Conservation (phyloP, 345 rosid genomes). For the Eucalyptus regnans region DNA sequence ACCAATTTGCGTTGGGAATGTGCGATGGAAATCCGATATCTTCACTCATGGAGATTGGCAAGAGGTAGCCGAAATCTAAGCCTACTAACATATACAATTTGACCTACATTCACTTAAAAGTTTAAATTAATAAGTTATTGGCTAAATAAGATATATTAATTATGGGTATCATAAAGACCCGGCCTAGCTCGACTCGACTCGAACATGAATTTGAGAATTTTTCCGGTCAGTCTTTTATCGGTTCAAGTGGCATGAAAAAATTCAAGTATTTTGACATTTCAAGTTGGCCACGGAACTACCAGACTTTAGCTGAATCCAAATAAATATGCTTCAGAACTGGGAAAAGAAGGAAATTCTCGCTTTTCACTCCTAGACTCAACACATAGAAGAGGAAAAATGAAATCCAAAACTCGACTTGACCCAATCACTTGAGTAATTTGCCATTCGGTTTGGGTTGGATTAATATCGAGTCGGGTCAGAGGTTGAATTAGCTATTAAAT, state of each 20-base stretch:
- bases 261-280: background rate
- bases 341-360: background rate
- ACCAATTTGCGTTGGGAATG: background rate
- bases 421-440: background rate
- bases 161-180: background rate
- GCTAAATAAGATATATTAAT: background rate
- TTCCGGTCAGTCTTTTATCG: fast-evolving
- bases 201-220: too few species aligned
- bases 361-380: background rate
- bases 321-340: background rate
- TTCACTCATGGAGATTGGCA: background rate
- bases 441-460: fast-evolving
- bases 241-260: background rate
- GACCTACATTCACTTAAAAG: background rate
- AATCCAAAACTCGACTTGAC: background rate
- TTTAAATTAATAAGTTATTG: too few species aligned
- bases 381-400: background rate
- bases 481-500: too few species aligned
- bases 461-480: too few species aligned
- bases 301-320: background rate
- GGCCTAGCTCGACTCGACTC: background rate
- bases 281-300: background rate
- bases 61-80: background rate
- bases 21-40: fast-evolving
- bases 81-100: fast-evolving